Evolutionary conservation across 306 rosid species (phyloP).

Genomic region (Prosopis cineraria): DNA sequence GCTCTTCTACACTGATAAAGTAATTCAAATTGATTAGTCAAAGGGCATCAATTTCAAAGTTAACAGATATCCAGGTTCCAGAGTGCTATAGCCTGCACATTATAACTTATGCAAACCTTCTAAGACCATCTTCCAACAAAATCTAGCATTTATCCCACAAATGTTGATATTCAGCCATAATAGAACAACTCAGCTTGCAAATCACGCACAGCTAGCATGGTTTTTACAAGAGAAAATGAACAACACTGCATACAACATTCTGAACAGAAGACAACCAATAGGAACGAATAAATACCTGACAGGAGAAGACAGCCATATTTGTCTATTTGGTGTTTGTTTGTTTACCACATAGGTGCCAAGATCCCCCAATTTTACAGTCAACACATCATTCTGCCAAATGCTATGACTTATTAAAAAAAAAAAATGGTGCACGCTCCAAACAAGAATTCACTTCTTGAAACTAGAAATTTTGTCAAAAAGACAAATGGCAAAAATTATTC

Average conservation of each 20-base stretch:
- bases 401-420: slow-evolving; percentile 16
- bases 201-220: not conserved
- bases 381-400: slow-evolving; percentile 57
- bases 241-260: not conserved
- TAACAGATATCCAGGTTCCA: not conserved
- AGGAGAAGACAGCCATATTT: slow-evolving; percentile 72
- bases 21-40: not conserved
- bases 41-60: slow-evolving; percentile 4
- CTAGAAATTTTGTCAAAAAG: not conserved
- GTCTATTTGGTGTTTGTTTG: slow-evolving; percentile 75
- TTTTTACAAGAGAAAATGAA: not conserved
- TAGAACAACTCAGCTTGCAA: not conserved
- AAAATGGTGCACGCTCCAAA: not conserved
- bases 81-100: not conserved
- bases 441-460: slow-evolving; percentile 22
- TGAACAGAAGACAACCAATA: not conserved
- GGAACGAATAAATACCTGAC: slow-evolving; percentile 55
- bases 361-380: slow-evolving; percentile 62
- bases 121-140: not conserved
- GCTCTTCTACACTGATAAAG: slow-evolving; percentile 9
- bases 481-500: not conserved
- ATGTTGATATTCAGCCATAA: not conserved
- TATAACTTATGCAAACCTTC: not conserved
- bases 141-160: not conserved
- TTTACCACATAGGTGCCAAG: slow-evolving; percentile 66